Percentiles rank a stretch among this genome's conserved stretches.
Conservation (phyloP, 2,329 filamentous ascomycete genomes). For the Ceratocystis albifundus region DNA sequence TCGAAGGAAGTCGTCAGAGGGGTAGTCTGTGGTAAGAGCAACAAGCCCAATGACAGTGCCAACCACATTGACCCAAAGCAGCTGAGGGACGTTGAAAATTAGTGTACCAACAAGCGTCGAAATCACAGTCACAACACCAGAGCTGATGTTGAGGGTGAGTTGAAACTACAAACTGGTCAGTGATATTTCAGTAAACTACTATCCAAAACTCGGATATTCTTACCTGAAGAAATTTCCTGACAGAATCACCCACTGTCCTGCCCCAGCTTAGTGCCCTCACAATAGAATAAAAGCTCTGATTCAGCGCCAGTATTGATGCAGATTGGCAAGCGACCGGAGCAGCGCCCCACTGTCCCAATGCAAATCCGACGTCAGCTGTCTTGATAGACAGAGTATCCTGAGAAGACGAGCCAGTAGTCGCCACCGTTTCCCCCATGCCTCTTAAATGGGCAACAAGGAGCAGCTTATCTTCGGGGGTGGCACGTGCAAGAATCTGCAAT, state of each 20-base stretch:
- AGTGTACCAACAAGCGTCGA: conserved; percentile 43
- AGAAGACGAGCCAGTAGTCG: conserved; percentile 55
- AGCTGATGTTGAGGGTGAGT: conserved; percentile 52
- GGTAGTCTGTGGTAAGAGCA: conserved; percentile 36
- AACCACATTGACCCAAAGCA: conserved; percentile 51
- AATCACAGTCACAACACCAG: conserved; percentile 47
- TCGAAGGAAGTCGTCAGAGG: conserved; percentile 27
- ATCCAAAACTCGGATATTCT: neutral
- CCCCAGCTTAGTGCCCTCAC: conserved; percentile 53
- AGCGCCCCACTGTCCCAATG: conserved; percentile 51
- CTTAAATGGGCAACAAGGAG: conserved; percentile 53
- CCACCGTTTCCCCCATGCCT: conserved; percentile 53
- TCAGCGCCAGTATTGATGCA: conserved; percentile 50
- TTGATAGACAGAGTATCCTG: conserved; percentile 56
- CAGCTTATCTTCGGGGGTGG: conserved; percentile 58
- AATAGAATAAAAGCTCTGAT: conserved; percentile 52
- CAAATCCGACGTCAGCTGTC: conserved; percentile 55
- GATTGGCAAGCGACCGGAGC: conserved; percentile 54
- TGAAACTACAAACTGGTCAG: conserved; percentile 34
- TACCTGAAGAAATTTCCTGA: conserved; percentile 52
- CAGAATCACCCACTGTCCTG: conserved; percentile 51
- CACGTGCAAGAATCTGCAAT: conserved; percentile 56
- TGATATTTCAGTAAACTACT: too few species aligned
- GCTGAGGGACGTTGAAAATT: conserved; percentile 46
- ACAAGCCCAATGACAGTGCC: conserved; percentile 50